phyloP scores from a whole-genome alignment of 371 early-diverging fungal genomes.

The Mortierella sp. region DNA sequence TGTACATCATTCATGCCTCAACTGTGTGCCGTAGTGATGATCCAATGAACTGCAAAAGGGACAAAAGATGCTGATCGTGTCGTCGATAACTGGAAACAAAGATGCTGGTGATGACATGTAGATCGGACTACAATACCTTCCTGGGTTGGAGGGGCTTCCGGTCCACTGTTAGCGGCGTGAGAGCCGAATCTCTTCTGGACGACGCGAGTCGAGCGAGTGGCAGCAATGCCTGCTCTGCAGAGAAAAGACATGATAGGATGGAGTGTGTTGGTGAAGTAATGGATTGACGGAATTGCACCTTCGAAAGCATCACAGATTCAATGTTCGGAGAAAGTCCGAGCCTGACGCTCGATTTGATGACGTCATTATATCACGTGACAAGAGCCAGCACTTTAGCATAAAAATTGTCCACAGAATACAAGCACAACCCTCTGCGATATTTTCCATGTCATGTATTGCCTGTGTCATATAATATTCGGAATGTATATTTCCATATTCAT shows the following conservation, averaged over 20 bases:
- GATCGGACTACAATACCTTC: constrained; percentile 37
- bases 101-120: not conserved
- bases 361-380: no score
- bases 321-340: constrained; percentile 1
- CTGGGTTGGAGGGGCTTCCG: constrained; percentile 53
- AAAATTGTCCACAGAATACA: no score
- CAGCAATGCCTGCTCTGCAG: constrained; percentile 44
- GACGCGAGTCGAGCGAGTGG: constrained; percentile 51
- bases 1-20: not conserved
- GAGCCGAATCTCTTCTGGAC: constrained; percentile 57
- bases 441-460: no score
- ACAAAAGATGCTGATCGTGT: not conserved
- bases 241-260: constrained; percentile 40
- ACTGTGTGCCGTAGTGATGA: not conserved
- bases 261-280: not conserved
- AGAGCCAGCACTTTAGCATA: no score
- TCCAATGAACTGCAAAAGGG: not conserved
- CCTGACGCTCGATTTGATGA: no score
- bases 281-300: constrained; percentile 7
- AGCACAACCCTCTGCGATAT: no score
- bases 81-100: not conserved
- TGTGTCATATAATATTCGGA: no score
- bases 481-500: no score
- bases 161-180: constrained; percentile 47
- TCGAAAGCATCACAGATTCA: not conserved